These are phyloP conservation scores for Hippophae tibetana DNA, from an alignment of 306 rosid genomes.

Conservation along the genomic window DNA sequence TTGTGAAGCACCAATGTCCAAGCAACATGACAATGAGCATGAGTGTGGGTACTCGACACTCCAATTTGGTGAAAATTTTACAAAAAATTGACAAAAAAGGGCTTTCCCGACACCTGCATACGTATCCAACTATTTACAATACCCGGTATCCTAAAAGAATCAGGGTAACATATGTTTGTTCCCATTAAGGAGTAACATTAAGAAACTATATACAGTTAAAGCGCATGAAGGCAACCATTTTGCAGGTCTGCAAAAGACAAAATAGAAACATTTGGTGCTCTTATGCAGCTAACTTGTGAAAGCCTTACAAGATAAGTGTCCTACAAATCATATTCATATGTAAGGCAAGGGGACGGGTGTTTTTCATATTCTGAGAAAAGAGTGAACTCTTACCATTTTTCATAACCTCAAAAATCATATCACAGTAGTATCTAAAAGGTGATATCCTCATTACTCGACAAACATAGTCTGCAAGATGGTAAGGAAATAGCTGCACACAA, in stretches of 20 bases:
- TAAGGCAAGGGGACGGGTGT: constrained; percentile 4
- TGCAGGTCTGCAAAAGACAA: neutral
- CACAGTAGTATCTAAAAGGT: constrained; percentile 89
- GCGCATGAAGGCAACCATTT: too few relatives aligned
- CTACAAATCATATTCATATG: constrained; percentile 4
- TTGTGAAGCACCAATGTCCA: too few relatives aligned
- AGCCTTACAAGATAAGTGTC: neutral
- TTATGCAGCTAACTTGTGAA: neutral
- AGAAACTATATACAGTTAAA: too few relatives aligned
- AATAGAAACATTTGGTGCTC: neutral
- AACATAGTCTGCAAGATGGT: constrained; percentile 79
- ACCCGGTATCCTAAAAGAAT: too few relatives aligned
- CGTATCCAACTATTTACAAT: too few relatives aligned
- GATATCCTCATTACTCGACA: constrained; percentile 93
- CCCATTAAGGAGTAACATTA: too few relatives aligned
- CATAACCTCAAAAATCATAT: constrained; percentile 95
- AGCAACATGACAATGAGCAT: too few relatives aligned
- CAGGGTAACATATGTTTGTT: too few relatives aligned
- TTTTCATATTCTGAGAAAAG: constrained; percentile 12
- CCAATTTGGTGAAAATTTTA: too few relatives aligned
- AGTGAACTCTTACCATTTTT: constrained; percentile 56
- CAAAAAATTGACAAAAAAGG: too few relatives aligned
- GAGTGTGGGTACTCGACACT: too few relatives aligned
- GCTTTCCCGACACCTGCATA: too few relatives aligned
- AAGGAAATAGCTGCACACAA: constrained; percentile 85